A percentile compares a stretch with the other conserved stretches of the same genome.
Conservation (phyloP, 1,139 yeast genomes). For the Lodderomyces theae region DNA sequence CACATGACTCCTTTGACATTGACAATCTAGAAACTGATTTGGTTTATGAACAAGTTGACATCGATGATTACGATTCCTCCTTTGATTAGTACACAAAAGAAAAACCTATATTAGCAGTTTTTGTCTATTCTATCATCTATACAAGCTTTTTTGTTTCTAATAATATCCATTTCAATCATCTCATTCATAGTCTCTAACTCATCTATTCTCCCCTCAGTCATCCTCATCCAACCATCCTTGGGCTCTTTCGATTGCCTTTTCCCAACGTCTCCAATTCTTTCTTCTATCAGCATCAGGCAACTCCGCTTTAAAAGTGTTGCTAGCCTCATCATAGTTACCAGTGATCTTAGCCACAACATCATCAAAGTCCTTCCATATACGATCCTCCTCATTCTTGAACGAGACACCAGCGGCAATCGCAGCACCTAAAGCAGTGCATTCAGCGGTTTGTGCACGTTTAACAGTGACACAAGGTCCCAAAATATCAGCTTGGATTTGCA, state of each 20-base stretch:
- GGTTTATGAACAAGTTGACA: slow-evolving; percentile 15
- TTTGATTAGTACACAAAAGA: slow-evolving; percentile 2
- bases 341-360: slow-evolving; percentile 49
- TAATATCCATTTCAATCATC: neutral
- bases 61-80: slow-evolving; percentile 17
- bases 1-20: slow-evolving; percentile 22
- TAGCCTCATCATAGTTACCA: slow-evolving; percentile 30
- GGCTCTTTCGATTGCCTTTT: slow-evolving; percentile 74
- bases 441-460: slow-evolving; percentile 75
- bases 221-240: slow-evolving; percentile 68
- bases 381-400: slow-evolving; percentile 51
- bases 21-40: slow-evolving; percentile 20
- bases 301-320: slow-evolving; percentile 52
- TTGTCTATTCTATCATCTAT: neutral
- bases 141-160: neutral
- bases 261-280: slow-evolving; percentile 73
- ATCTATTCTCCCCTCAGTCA: slow-evolving; percentile 15
- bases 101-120: too few species aligned
- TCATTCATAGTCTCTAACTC: neutral
- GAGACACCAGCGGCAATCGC: slow-evolving; percentile 94
- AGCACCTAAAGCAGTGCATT: slow-evolving; percentile 95
- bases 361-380: slow-evolving; percentile 73
- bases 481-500: slow-evolving; percentile 92
- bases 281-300: slow-evolving; percentile 62
- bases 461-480: slow-evolving; percentile 84